phyloP scores from a whole-genome alignment of 2,329 filamentous ascomycete species.

The Sporothrix curviconia region DNA sequence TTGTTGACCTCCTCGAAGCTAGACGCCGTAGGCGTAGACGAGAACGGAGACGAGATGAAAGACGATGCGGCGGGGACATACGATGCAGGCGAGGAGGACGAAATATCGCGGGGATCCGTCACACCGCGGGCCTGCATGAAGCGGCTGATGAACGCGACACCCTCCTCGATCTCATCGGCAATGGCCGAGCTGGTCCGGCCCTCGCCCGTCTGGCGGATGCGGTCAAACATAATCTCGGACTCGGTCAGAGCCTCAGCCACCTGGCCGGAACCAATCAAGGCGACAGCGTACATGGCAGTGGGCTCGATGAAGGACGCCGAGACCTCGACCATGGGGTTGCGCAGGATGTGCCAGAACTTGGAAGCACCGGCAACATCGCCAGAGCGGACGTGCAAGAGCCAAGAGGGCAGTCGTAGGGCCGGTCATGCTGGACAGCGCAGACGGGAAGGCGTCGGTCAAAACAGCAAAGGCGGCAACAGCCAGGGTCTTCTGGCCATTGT shows the following conservation, averaged over 20 bases:
- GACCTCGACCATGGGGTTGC: constrained; percentile 52
- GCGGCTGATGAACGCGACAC: constrained; percentile 58
- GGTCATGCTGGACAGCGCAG: constrained; percentile 47
- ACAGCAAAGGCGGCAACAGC: constrained; percentile 61
- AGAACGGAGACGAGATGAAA: constrained; percentile 44
- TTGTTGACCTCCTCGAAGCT: constrained; percentile 61
- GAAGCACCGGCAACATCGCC: constrained; percentile 72
- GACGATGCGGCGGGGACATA: constrained; percentile 36
- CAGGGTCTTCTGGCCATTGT: constrained; percentile 63
- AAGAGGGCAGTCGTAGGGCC: constrained; percentile 53
- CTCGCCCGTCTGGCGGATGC: constrained; percentile 60
- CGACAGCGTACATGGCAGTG: constrained; percentile 82
- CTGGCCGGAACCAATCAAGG: constrained; percentile 78
- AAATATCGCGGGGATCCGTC: constrained; percentile 44
- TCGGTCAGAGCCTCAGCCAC: constrained; percentile 74
- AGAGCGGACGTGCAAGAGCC: constrained; percentile 75
- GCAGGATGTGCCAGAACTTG: constrained; percentile 73
- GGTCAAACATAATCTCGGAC: constrained; percentile 78
- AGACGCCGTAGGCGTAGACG: constrained; percentile 50
- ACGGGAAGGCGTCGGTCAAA: constrained; percentile 47
- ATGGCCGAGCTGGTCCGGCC: constrained; percentile 43
- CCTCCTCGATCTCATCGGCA: constrained; percentile 80
- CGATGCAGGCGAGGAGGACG: constrained; percentile 41
- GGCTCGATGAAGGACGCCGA: constrained; percentile 71
- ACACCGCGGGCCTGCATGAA: constrained; percentile 55